These are phyloP conservation scores for Penicillium diatomitis DNA, from an alignment of 495 filamentous ascomycete species.

Conservation along the genomic window DNA sequence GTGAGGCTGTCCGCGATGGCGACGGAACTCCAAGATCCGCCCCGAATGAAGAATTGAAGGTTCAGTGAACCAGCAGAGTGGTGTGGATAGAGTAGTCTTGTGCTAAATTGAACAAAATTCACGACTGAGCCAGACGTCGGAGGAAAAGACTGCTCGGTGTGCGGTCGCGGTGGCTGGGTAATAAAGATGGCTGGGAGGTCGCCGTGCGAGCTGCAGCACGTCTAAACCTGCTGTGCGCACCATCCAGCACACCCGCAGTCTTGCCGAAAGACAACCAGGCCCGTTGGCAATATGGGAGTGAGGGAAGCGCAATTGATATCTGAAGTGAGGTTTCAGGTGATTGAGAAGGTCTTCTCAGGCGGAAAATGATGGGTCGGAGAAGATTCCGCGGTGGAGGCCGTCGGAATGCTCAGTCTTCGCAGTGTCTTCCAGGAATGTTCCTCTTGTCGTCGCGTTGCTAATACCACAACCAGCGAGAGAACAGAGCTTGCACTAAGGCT, in stretches of 20 bases:
- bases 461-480: background rate
- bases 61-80: no score
- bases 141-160: conserved; percentile 2
- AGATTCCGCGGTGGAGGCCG: background rate
- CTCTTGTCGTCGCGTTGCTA: background rate
- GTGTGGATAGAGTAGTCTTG: no score
- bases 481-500: no score
- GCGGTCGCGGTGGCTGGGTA: conserved; percentile 22
- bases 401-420: conserved; percentile 5
- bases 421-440: background rate
- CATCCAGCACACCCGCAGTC: conserved; percentile 12
- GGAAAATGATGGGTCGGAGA: background rate
- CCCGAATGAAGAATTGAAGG: no score
- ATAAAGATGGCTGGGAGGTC: conserved; percentile 23
- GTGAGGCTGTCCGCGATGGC: conserved; percentile 1
- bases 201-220: conserved; percentile 18
- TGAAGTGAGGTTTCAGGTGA: background rate
- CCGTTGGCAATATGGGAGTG: background rate
- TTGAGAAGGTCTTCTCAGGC: background rate
- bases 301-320: background rate
- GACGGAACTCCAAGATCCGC: background rate
- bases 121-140: background rate
- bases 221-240: conserved; percentile 16
- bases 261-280: background rate
- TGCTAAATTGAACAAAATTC: no score